phyloP scores from a whole-genome alignment of 2,329 filamentous ascomycete species.

The Colletotrichum sp. region DNA sequence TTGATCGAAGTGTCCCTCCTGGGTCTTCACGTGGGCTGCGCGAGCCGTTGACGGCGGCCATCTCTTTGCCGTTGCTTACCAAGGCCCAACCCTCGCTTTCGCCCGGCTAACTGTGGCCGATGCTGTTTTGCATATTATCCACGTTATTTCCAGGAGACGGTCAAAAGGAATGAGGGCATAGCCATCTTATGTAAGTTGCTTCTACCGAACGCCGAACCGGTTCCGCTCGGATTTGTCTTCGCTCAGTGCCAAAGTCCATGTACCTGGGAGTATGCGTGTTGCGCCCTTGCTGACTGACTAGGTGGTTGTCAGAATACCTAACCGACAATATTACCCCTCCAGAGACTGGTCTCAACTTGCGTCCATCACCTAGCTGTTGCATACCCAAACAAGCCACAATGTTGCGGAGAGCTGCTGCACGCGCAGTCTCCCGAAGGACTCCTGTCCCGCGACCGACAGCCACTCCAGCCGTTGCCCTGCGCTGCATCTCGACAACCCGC shows the following conservation, averaged over 20 bases:
- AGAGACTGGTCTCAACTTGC: not conserved
- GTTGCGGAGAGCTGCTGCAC: constrained; percentile 38
- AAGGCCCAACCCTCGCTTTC: constrained; percentile 1
- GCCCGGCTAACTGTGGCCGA: not conserved
- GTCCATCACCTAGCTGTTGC: not conserved
- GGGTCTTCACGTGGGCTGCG: not conserved
- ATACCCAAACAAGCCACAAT: constrained; percentile 22
- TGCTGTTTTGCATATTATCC: not conserved
- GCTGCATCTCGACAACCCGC: constrained; percentile 35
- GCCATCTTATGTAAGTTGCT: not conserved
- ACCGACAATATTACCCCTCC: not conserved
- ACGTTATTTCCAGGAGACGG: not conserved
- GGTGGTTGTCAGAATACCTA: not conserved
- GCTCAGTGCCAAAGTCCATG: not conserved
- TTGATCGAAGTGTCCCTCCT: not conserved
- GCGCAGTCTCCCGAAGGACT: constrained; percentile 32
- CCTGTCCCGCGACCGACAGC: constrained; percentile 23
- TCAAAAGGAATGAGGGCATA: not conserved
- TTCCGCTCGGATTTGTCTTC: not conserved
- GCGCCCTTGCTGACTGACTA: not conserved
- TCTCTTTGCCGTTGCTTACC: constrained; percentile 13
- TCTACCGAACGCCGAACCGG: not conserved
- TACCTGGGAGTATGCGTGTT: not conserved
- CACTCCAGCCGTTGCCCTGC: constrained; percentile 26
- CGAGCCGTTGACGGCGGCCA: not conserved